These are phyloP conservation scores for Cutaneotrichosporon sp. DNA, from an alignment of 1,284 basidiomycete genomes.

Conservation along the genomic window DNA sequence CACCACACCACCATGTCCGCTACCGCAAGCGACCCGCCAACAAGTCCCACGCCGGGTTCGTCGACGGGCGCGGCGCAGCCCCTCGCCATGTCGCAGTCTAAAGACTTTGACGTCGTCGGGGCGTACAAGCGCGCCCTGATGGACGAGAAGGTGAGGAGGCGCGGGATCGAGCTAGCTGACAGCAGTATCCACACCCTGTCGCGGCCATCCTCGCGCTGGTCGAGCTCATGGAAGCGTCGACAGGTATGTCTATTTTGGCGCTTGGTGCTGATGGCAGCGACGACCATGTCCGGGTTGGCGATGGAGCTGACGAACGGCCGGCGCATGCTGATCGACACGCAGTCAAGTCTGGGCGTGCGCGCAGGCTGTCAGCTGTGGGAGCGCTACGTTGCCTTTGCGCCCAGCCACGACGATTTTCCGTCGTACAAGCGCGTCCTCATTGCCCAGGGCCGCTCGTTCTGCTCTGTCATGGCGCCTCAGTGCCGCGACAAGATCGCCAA, in stretches of 20 bases:
- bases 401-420: constrained; percentile 36
- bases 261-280: constrained; percentile 31
- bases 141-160: constrained; percentile 40
- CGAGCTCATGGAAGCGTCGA: constrained; percentile 46
- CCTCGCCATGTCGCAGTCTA: background rate
- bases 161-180: background rate
- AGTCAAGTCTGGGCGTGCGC: constrained; percentile 43
- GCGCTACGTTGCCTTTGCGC: constrained; percentile 38
- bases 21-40: constrained; percentile 2
- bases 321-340: constrained; percentile 38
- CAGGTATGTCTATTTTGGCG: constrained; percentile 40
- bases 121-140: constrained; percentile 41
- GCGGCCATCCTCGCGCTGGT: constrained; percentile 49
- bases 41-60: constrained; percentile 1
- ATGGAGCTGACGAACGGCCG: constrained; percentile 39
- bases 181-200: constrained; percentile 44
- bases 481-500: constrained; percentile 87
- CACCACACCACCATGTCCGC: constrained; percentile 3
- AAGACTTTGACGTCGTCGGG: constrained; percentile 41
- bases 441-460: constrained; percentile 44
- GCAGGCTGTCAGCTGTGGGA: constrained; percentile 49
- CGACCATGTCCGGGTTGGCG: constrained; percentile 43
- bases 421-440: constrained; percentile 42
- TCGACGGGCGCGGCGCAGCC: background rate
- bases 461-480: constrained; percentile 57